Percentiles rank a stretch among this genome's conserved stretches.
Evolutionary conservation across 805 yeast genomes (phyloP).

Genomic region (Ogataea zsoltii): DNA sequence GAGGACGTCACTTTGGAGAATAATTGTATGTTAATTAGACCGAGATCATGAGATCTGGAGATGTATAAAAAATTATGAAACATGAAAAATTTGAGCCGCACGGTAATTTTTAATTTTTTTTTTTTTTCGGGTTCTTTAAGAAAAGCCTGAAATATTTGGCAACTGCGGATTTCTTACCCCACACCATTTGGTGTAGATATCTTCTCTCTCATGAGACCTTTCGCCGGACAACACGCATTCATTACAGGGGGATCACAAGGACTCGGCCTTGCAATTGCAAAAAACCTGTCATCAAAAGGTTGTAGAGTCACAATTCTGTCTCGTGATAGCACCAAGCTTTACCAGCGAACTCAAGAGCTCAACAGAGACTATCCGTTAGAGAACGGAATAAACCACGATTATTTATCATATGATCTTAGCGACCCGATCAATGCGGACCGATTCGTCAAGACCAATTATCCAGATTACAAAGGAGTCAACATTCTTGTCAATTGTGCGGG

Average conservation of each 20-base stretch:
- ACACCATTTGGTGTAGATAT: neutral
- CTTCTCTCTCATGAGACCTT: neutral
- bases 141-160: neutral
- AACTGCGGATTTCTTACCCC: too few relatives aligned
- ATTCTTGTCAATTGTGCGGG: constrained; percentile 71
- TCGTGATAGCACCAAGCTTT: constrained; percentile 42
- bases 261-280: constrained; percentile 60
- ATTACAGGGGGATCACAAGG: constrained; percentile 75
- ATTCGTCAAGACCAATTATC: constrained; percentile 17
- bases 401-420: constrained; percentile 37
- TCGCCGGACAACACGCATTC: constrained; percentile 38
- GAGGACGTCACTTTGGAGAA: constrained; percentile 68
- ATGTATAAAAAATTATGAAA: neutral
- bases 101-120: neutral
- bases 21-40: constrained; percentile 28
- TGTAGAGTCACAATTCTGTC: constrained; percentile 53
- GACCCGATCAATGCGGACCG: constrained; percentile 15
- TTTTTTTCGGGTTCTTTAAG: too few relatives aligned
- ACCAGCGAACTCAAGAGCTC: constrained; percentile 22
- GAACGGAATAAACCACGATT: constrained; percentile 30
- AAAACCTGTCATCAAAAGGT: constrained; percentile 50
- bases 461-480: constrained; percentile 38
- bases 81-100: neutral
- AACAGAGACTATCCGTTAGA: constrained; percentile 19
- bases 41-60: neutral